Conservation (phyloP, 306 rosid genomes). For the Acacia acuminata region DNA sequence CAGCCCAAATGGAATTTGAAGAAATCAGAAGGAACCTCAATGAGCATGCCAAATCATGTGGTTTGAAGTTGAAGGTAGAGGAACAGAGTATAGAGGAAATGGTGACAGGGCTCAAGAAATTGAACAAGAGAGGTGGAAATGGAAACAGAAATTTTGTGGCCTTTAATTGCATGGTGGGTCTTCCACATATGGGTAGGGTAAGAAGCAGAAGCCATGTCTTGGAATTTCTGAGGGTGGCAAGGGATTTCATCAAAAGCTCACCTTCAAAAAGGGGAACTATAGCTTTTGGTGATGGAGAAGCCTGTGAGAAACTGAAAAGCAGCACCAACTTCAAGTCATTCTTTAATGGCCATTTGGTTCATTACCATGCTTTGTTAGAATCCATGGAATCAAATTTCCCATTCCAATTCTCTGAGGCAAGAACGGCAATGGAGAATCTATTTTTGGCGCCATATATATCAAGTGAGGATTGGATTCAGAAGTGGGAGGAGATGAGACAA, state of each 20-base stretch:
- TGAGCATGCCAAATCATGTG: slow-evolving; percentile 46
- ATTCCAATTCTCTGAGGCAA: slow-evolving; percentile 48
- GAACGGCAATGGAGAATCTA: slow-evolving; percentile 47
- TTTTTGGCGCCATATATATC: slow-evolving; percentile 60
- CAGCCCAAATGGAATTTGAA: slow-evolving; percentile 40
- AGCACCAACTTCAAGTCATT: slow-evolving; percentile 48
- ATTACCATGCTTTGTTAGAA: slow-evolving; percentile 57
- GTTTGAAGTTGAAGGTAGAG: slow-evolving; percentile 51
- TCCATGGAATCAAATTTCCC: slow-evolving; percentile 51
- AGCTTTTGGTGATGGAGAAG: slow-evolving; percentile 54
- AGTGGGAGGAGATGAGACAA: slow-evolving; percentile 44
- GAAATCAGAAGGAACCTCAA: slow-evolving; percentile 44
- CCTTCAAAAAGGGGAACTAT: slow-evolving; percentile 41
- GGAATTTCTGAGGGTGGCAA: slow-evolving; percentile 51
- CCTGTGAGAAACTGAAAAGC: slow-evolving; percentile 36
- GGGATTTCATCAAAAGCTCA: slow-evolving; percentile 42
- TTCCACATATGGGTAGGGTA: slow-evolving; percentile 53
- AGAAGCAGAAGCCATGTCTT: slow-evolving; percentile 41
- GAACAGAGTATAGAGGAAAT: slow-evolving; percentile 49
- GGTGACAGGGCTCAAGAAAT: slow-evolving; percentile 41
- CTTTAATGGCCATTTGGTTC: slow-evolving; percentile 48
- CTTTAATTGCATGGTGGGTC: slow-evolving; percentile 55
- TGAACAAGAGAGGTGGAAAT: slow-evolving; percentile 39
- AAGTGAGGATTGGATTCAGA: slow-evolving; percentile 44
- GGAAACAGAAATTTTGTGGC: slow-evolving; percentile 44